These are phyloP conservation scores for Sporormia fimetaria DNA, from an alignment of 495 filamentous ascomycete species.

Conservation along the genomic window DNA sequence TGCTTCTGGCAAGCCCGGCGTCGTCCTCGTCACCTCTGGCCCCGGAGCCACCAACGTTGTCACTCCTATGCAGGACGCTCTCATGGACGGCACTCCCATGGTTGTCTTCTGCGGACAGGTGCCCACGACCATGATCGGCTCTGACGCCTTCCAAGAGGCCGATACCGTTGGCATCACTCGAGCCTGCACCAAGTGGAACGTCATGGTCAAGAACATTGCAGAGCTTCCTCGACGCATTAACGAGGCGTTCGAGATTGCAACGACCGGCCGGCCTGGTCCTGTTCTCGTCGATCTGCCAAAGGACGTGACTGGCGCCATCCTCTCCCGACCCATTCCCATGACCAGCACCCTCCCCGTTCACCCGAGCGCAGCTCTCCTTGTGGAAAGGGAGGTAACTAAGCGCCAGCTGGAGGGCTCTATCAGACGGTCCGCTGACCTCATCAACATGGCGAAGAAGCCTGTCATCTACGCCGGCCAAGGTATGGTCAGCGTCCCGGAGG, in stretches of 20 bases:
- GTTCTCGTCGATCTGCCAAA: constrained; percentile 72
- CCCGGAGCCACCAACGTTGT: constrained; percentile 71
- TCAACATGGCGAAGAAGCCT: constrained; percentile 66
- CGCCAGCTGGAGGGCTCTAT: constrained; percentile 52
- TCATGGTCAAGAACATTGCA: constrained; percentile 70
- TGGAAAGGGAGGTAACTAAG: constrained; percentile 46
- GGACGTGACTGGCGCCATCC: constrained; percentile 59
- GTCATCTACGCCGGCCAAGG: constrained; percentile 68
- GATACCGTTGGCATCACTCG: constrained; percentile 67
- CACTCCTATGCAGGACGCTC: constrained; percentile 67
- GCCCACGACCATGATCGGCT: constrained; percentile 58
- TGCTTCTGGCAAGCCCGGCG: constrained; percentile 61
- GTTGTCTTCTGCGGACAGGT: constrained; percentile 76
- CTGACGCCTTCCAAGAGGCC: constrained; percentile 72
- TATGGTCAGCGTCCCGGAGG: constrained; percentile 50
- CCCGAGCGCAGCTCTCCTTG: constrained; percentile 58
- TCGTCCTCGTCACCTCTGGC: constrained; percentile 68
- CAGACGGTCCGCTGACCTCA: constrained; percentile 50
- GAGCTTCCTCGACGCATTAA: constrained; percentile 69
- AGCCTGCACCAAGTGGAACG: constrained; percentile 77
- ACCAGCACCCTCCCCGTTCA: constrained; percentile 49
- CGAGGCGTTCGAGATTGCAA: constrained; percentile 78
- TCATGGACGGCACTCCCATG: constrained; percentile 68
- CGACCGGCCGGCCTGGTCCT: constrained; percentile 62
- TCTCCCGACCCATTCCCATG: constrained; percentile 58